These are phyloP conservation scores for Lablab purpureus DNA, from an alignment of 306 rosid genomes.

Conservation along the genomic window DNA sequence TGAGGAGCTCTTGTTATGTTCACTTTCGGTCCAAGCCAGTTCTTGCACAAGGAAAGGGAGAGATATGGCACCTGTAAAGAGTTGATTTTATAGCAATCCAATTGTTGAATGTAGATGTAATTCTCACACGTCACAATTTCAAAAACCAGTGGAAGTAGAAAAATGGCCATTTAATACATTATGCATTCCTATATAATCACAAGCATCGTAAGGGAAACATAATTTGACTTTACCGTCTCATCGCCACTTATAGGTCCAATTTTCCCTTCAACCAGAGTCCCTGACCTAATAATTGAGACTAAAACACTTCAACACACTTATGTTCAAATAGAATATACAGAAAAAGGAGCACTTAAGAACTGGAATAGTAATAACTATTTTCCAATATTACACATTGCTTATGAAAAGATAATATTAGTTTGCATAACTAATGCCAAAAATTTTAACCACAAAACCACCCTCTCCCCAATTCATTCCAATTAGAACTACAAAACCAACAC, in stretches of 20 bases:
- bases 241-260: constrained; percentile 93
- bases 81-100: constrained; percentile 34
- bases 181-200: constrained; percentile 38
- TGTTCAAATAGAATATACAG: constrained; percentile 28
- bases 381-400: constrained; percentile 17
- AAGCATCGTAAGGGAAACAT: constrained; percentile 33
- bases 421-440: constrained; percentile 28
- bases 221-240: constrained; percentile 74
- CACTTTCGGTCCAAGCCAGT: constrained; percentile 94
- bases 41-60: constrained; percentile 97
- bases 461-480: constrained; percentile 6
- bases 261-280: constrained; percentile 86
- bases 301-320: constrained; percentile 32
- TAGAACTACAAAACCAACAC: constrained; percentile 27
- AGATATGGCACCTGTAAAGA: constrained; percentile 84
- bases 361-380: constrained; percentile 29
- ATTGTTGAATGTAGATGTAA: constrained; percentile 13
- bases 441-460: not conserved
- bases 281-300: constrained; percentile 70
- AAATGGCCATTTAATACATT: not conserved
- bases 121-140: constrained; percentile 35
- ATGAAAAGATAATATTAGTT: constrained; percentile 21
- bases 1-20: constrained; percentile 97
- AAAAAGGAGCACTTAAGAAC: constrained; percentile 24
- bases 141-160: constrained; percentile 30